These are phyloP conservation scores for Hypoxylon cercidicola DNA, from an alignment of 495 filamentous ascomycete species.

Conservation along the genomic window DNA sequence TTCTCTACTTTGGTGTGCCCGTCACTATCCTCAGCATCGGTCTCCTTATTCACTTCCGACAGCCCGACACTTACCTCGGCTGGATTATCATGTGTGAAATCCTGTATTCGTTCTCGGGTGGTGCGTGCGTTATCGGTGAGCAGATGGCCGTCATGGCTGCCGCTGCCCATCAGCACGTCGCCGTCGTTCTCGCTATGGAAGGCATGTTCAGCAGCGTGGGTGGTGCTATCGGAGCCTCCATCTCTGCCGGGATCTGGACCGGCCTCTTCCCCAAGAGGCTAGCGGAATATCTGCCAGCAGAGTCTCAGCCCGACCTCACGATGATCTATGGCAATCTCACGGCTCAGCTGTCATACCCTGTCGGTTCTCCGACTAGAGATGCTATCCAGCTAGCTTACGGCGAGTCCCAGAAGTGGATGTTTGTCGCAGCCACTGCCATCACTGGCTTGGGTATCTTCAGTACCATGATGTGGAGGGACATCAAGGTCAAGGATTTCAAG, in stretches of 20 bases:
- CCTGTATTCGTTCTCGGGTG: slow-evolving; percentile 77
- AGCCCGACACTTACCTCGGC: slow-evolving; percentile 64
- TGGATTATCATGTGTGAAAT: slow-evolving; percentile 83
- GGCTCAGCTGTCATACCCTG: slow-evolving; percentile 62
- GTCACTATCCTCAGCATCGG: slow-evolving; percentile 72
- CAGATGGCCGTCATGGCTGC: slow-evolving; percentile 76
- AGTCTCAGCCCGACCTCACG: slow-evolving; percentile 54
- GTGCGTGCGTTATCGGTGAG: slow-evolving; percentile 66
- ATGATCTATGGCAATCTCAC: slow-evolving; percentile 64
- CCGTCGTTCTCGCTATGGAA: slow-evolving; percentile 71
- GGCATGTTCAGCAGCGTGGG: slow-evolving; percentile 71
- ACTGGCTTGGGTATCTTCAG: slow-evolving; percentile 59
- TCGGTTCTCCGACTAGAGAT: slow-evolving; percentile 59
- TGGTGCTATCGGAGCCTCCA: slow-evolving; percentile 68
- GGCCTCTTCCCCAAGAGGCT: slow-evolving; percentile 66
- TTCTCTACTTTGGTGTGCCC: slow-evolving; percentile 66
- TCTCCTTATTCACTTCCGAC: slow-evolving; percentile 79
- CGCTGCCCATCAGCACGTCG: slow-evolving; percentile 71
- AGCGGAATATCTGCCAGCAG: slow-evolving; percentile 64
- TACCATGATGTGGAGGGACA: slow-evolving; percentile 64
- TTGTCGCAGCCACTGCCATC: slow-evolving; percentile 63
- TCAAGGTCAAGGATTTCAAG: slow-evolving; percentile 65
- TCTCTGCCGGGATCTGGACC: slow-evolving; percentile 75
- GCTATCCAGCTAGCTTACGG: slow-evolving; percentile 69
- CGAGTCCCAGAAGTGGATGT: slow-evolving; percentile 64